Evolutionary conservation across 495 filamentous ascomycete genomes (phyloP), one percentile per base, ranked within the genome.

Genomic region (Penicillium bovifimosum): DNA sequence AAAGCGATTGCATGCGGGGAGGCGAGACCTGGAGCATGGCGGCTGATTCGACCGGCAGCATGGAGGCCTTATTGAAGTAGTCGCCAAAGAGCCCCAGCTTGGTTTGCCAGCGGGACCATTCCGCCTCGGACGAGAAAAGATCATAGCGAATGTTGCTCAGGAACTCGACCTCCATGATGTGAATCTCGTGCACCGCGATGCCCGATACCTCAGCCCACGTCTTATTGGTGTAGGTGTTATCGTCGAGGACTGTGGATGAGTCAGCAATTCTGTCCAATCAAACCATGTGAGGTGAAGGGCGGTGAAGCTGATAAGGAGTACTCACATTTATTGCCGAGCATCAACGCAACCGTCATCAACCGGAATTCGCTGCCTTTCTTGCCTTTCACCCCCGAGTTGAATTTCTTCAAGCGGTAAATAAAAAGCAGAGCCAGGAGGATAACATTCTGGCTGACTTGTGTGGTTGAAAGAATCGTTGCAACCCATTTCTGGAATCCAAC

Each of bases 181-280:
- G 95, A 36, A 99, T 95, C 69, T 99, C 95, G 47, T 83, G 83
- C 10, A 97, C 95, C 4, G 87, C 86, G 52, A 99, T 96, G 14
- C 89, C 86, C 20, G 95, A 96, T 38, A 99, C 95, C 59, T 99
- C 95, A 11, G 95, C 93, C 95, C 95, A 99, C 1, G 95, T 97
- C 76, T 97, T 96, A 76, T 99, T 99, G 46, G 95, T 97, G 70
- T 97, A 99, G 2, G 95, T 97, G 67, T 97, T 99, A 63, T 99
- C 95, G 64, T 99, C 95, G 56, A 99, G 73, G 62, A 96, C 87
- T 91, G 53, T 9, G 38, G 46, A 39, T 50, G 39, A 53, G 60
- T 74, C 63, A 75, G 70, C 59, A 48, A 14, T 1, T 10, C 0
- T 28, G 14, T 18, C 32, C 16, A 48, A 38, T 57, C 43, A 58